Base-by-base conservation (phyloP, 2,329 filamentous ascomycete genomes). In the Ilyonectria mors-panacis region DNA sequence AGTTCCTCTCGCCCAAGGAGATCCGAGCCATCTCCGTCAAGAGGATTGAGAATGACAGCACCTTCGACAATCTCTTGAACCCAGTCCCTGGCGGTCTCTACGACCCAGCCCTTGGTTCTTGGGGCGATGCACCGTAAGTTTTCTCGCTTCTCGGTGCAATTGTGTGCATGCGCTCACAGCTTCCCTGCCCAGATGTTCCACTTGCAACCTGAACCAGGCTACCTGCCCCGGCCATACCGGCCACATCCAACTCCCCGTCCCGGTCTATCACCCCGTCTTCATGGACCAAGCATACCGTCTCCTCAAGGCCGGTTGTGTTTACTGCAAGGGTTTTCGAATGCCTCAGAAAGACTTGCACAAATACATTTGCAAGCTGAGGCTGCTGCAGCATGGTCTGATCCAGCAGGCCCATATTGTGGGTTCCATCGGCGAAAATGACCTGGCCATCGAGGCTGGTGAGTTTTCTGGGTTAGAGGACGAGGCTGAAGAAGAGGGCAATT, bases 231-330 rank as follows among this genome's bases (percentile, higher is more conserved):
- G 97, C 64, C 97, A 99, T 84, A 89, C 93, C 66, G 97, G 96
- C 59, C 96, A 99, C 78, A 97, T 99, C 79, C 94, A 98, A 75
- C 90, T 99, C 13, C 95, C 96, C 15, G 92, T 95, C 13, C 94
- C 93, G 53, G 93, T 98, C 59, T 99, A 98, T 80, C 95, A 99
- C 81, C 94, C 95, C n/a, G 93, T 94, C 2, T 98, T 98, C 78
- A 92, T 99, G 86, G 95, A 98, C 78, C 95, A 98, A 80, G 88
- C 95, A 59, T 89, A 97, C 70, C 92, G 93, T 50, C 86, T 99
- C 51, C 87, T 99, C 21, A 91, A 94, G 74, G 92, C 94, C 60
- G 93, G 95, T 81, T 99, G 96, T 80, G 88, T 92, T 66, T 98
- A 97, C 83, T 99, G 97, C 82, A 92, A 95, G 78, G 90, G 91